A percentile compares a stretch with the other conserved stretches of the same genome.
Evolutionary conservation across 1,139 yeast genomes (phyloP).

Genomic region (Candida sanyaensis): DNA sequence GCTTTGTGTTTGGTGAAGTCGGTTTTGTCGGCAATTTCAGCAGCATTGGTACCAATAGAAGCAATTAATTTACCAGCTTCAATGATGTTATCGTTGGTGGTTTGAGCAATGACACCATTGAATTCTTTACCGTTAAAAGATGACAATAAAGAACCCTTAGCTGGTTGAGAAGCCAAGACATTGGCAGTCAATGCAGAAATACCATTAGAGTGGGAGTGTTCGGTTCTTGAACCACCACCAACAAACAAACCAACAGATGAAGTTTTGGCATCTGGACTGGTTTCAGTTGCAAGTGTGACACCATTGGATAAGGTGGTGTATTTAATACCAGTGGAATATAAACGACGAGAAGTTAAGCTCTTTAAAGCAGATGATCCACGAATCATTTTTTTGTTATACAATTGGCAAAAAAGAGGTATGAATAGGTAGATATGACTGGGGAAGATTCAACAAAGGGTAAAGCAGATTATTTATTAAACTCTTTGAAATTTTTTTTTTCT

Average conservation of each 20-base stretch:
- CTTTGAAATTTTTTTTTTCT: constrained; percentile 1
- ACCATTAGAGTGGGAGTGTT: constrained; percentile 80
- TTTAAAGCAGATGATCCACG: constrained; percentile 38
- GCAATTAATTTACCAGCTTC: constrained; percentile 45
- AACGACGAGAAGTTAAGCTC: constrained; percentile 49
- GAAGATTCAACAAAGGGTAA: neutral
- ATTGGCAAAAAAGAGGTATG: neutral
- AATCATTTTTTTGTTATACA: constrained; percentile 25
- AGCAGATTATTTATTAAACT: neutral
- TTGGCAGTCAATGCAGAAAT: constrained; percentile 64
- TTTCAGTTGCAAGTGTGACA: constrained; percentile 68
- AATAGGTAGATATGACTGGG: neutral
- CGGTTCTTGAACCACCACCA: constrained; percentile 79
- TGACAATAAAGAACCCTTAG: constrained; percentile 49
- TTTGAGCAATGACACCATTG: constrained; percentile 55
- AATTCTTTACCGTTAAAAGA: constrained; percentile 52
- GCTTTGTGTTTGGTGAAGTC: constrained; percentile 36
- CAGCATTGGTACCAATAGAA: constrained; percentile 37
- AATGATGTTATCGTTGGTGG: constrained; percentile 44
- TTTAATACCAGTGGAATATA: constrained; percentile 63
- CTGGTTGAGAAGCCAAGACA: constrained; percentile 40
- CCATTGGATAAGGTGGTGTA: constrained; percentile 75
- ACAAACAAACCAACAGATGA: constrained; percentile 69
- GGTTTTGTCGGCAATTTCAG: constrained; percentile 31
- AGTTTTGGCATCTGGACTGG: constrained; percentile 54